Percentiles rank a stretch among this genome's conserved stretches.
Evolutionary conservation across 2,329 filamentous ascomycete genomes (phyloP).

Genomic region (Fusarium fujikuroi): DNA sequence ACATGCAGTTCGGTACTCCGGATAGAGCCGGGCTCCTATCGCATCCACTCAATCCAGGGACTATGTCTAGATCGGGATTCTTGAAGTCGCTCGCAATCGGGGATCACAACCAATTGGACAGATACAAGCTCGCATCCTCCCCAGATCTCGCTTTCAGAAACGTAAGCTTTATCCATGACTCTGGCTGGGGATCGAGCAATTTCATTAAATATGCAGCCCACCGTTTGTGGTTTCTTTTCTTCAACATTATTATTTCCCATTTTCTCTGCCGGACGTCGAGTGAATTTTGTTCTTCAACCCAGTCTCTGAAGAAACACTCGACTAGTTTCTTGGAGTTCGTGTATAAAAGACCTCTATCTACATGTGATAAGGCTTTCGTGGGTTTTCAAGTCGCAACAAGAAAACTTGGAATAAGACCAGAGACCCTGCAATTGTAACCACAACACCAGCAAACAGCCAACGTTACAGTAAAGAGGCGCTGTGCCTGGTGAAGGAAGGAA

Average conservation of each 20-base stretch:
- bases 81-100: constrained; percentile 41
- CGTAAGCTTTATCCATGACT: constrained; percentile 41
- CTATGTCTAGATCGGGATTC: constrained; percentile 44
- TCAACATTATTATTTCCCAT: background rate
- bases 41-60: constrained; percentile 41
- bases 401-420: constrained; percentile 1
- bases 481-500: background rate
- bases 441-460: background rate
- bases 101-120: constrained; percentile 40
- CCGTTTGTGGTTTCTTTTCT: constrained; percentile 6
- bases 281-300: background rate
- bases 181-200: constrained; percentile 20
- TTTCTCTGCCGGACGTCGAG: background rate
- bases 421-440: background rate
- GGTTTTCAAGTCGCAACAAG: constrained; percentile 4
- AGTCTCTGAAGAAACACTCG: background rate
- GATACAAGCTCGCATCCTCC: constrained; percentile 27
- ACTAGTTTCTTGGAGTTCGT: constrained; percentile 4
- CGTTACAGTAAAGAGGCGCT: background rate
- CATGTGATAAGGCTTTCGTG: constrained; percentile 14
- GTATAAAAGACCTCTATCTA: background rate
- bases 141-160: constrained; percentile 42
- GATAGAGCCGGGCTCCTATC: constrained; percentile 37
- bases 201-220: constrained; percentile 30
- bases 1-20: constrained; percentile 31